phyloP scores from a whole-genome alignment of 2,329 filamentous ascomycete genomes.

The Penicillium concentricum region DNA sequence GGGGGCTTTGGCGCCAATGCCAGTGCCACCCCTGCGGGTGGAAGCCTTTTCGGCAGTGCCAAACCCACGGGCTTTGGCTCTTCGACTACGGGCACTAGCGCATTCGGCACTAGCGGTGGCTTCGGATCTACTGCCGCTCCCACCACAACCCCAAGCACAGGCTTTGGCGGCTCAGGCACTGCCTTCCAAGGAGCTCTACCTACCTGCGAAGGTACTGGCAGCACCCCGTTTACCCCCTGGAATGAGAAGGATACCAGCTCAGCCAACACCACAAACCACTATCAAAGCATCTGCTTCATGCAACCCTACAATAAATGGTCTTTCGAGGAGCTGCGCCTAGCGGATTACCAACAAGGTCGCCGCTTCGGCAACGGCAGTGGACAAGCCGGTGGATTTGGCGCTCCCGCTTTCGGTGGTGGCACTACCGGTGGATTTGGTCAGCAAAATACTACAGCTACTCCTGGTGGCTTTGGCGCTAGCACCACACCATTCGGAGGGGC shows the following conservation, averaged over 20 bases:
- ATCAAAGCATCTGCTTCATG: conserved; percentile 51
- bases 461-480: conserved; percentile 45
- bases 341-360: conserved; percentile 84
- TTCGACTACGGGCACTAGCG: conserved; percentile 16
- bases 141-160: conserved; percentile 19
- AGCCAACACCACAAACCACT: conserved; percentile 43
- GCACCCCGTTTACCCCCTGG: conserved; percentile 46
- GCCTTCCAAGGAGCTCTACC: conserved; percentile 43
- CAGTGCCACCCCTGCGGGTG: conserved; percentile 26
- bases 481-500: conserved; percentile 41
- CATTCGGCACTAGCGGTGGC: conserved; percentile 30
- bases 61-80: conserved; percentile 24
- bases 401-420: conserved; percentile 55
- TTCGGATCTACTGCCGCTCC: conserved; percentile 25
- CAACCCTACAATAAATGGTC: conserved; percentile 74
- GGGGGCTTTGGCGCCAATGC: conserved; percentile 28
- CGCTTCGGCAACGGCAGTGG: conserved; percentile 80
- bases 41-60: conserved; percentile 42
- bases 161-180: conserved; percentile 42
- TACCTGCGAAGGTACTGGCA: conserved; percentile 46
- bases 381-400: conserved; percentile 78
- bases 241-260: conserved; percentile 45
- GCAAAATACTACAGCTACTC: conserved; percentile 24
- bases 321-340: conserved; percentile 74
- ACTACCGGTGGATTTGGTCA: conserved; percentile 45